Conservation (phyloP, 208 protist genomes). For the Crithidia expoeki region DNA sequence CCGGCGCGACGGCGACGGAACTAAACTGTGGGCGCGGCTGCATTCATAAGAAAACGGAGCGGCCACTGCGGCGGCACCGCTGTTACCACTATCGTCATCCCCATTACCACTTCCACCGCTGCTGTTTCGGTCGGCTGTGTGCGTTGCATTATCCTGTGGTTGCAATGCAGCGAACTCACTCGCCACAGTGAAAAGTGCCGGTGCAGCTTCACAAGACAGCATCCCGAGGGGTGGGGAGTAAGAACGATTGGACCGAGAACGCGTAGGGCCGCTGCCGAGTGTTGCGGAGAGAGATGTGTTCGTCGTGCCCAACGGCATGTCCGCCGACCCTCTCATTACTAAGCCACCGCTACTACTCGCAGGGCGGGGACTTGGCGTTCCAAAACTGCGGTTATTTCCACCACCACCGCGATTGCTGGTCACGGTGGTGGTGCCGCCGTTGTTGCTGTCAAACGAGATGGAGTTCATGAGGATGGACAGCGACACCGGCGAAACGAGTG, state of each 20-base stretch:
- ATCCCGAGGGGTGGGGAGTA: slow-evolving; percentile 2
- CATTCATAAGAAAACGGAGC: slow-evolving; percentile 3
- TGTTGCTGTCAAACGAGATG: slow-evolving; percentile 15
- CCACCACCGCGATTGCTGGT: background rate
- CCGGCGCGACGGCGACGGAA: background rate
- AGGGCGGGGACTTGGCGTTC: background rate
- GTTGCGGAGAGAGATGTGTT: background rate
- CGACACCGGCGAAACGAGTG: background rate
- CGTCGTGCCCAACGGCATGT: background rate
- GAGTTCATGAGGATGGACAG: slow-evolving; percentile 18
- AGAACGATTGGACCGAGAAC: background rate
- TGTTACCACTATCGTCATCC: no score
- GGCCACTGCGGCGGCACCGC: no score
- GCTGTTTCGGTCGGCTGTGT: background rate
- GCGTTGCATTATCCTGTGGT: slow-evolving; percentile 7
- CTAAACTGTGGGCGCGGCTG: background rate
- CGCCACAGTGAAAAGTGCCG: slow-evolving; percentile 18
- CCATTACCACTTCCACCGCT: background rate
- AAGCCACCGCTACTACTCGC: background rate
- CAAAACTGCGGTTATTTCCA: background rate
- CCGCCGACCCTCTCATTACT: background rate
- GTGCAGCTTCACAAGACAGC: slow-evolving; percentile 26
- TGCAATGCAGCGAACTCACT: slow-evolving; percentile 14
- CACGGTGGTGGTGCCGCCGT: background rate
- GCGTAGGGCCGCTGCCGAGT: background rate